phyloP scores from a whole-genome alignment of 148 eudicot genomes.

The Pharnaceum exiguum region DNA sequence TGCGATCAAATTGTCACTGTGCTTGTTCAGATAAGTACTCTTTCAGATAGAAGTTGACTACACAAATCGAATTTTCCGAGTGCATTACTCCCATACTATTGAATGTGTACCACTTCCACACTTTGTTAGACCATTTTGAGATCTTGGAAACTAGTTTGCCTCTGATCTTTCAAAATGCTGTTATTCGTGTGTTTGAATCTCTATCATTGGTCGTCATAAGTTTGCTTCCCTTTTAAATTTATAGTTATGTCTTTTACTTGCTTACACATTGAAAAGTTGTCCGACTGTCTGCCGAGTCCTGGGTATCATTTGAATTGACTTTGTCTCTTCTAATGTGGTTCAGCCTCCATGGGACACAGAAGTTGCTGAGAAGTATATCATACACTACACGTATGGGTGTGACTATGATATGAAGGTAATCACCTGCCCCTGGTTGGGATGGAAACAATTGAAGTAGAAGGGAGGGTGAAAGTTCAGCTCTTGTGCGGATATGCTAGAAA shows the following conservation, averaged over 20 bases:
- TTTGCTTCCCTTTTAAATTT: too few relatives aligned
- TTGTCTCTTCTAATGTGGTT: conserved; percentile 11
- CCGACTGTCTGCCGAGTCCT: background rate
- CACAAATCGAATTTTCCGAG: too few relatives aligned
- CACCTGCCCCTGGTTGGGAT: background rate
- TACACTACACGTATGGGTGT: conserved; percentile 97
- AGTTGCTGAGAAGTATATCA: conserved; percentile 69
- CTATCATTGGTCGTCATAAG: too few relatives aligned
- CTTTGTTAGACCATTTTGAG: too few relatives aligned
- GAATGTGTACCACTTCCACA: too few relatives aligned
- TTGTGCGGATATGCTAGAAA: background rate
- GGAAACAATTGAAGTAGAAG: background rate
- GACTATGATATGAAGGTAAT: conserved; percentile 92
- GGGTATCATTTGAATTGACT: conserved; percentile 4
- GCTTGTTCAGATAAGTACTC: too few relatives aligned
- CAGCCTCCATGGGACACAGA: conserved; percentile 99
- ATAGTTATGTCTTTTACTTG: background rate
- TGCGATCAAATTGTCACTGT: too few relatives aligned
- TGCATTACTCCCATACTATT: too few relatives aligned
- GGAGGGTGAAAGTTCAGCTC: background rate
- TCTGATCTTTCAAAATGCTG: too few relatives aligned
- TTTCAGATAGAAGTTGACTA: too few relatives aligned
- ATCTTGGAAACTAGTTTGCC: too few relatives aligned
- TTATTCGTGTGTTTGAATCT: too few relatives aligned
- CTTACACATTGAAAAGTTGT: background rate